Base-by-base conservation (phyloP, 2,329 filamentous ascomycete genomes). In the Amylocarpus encephaloides region DNA sequence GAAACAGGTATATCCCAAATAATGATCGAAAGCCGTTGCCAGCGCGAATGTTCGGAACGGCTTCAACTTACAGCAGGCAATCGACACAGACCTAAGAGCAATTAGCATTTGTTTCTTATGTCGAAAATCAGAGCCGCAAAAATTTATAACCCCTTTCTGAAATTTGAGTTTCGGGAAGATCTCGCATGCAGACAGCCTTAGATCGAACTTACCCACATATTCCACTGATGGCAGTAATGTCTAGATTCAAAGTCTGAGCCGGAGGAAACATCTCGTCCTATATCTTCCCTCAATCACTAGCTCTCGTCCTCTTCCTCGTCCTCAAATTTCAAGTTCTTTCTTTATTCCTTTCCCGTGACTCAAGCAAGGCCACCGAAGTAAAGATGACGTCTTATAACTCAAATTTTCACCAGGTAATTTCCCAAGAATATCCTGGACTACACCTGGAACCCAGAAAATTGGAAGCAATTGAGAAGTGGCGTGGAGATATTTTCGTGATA, bases 141-240 rank as follows among this genome's bases (percentile, higher is more conserved):
- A 26, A 7, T 26, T 26, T 26, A 7, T 26, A 7, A 4, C 22
- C 7, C 22, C 4, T 6, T 44, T 41, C 7, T 30, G 32, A 51
- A 43, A 36, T 35, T 2, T 10, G 32, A 33, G 12, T 11, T 11
- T 9, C 22, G 16, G 4, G 10, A 18, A 12, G 16, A 12, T 12
- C 16, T n/a, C 12, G 6, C 29, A 10, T 11, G 10, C 16, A 5
- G 12, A 15, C 1, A 36, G 18, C 19, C 6, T 12, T 5, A 15
- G 12, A 13, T 15, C 11, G 6, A 46, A 62, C 80, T 62, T 69
- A 87, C 85, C 86, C 92, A 70, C 86, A 90, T 62, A 96, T 96
- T 48, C 92, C 92, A 61, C 88, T 94, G 62, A 96, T 83, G 53
- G 91, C 90, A 66, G 93, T 88, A 53, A 95, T 83, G 67, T 95